Conservation (phyloP, 768 basidiomycete genomes). For the Plicaturopsis crispa region DNA sequence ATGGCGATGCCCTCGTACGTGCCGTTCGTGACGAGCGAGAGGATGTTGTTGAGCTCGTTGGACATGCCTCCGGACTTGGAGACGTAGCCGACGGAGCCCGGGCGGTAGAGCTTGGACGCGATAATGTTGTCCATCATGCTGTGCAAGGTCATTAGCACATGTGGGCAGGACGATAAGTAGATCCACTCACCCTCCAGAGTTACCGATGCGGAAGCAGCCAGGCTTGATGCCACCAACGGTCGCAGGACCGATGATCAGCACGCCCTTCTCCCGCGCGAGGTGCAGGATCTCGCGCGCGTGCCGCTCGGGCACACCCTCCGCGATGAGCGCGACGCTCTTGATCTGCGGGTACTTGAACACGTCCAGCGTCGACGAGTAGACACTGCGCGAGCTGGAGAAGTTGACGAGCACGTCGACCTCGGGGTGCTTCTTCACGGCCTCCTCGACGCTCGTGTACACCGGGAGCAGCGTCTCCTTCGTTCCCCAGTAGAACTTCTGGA, state of each 20-base stretch:
- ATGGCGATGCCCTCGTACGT: conserved; percentile 99
- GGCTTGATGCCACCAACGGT: conserved; percentile 99
- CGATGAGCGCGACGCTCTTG: conserved; percentile 79
- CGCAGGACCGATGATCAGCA: conserved; percentile 93
- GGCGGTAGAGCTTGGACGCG: conserved; percentile 94
- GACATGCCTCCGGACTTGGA: conserved; percentile 99
- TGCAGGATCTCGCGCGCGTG: conserved; percentile 95
- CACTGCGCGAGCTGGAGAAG: conserved; percentile 91
- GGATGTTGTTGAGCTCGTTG: conserved; percentile 99
- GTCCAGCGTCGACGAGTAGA: conserved; percentile 92
- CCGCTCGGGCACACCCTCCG: conserved; percentile 97
- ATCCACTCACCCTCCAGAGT: conserved; percentile 81
- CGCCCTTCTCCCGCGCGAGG: conserved; percentile 76
- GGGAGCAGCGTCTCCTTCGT: conserved; percentile 98
- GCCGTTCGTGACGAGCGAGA: conserved; percentile 92
- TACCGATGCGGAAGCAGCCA: conserved; percentile 98
- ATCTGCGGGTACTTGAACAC: conserved; percentile 49
- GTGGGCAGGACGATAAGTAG: background rate
- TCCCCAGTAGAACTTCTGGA: conserved; percentile 99
- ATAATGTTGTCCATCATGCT: conserved; percentile 99
- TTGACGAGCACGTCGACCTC: conserved; percentile 98
- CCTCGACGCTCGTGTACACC: conserved; percentile 88
- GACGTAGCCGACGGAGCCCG: conserved; percentile 96
- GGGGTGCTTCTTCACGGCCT: conserved; percentile 89
- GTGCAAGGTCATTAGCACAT: conserved; percentile 9